Base-by-base conservation (phyloP, 225 moss, liverwort and hornwort genomes). In the Lunularia cruciata region DNA sequence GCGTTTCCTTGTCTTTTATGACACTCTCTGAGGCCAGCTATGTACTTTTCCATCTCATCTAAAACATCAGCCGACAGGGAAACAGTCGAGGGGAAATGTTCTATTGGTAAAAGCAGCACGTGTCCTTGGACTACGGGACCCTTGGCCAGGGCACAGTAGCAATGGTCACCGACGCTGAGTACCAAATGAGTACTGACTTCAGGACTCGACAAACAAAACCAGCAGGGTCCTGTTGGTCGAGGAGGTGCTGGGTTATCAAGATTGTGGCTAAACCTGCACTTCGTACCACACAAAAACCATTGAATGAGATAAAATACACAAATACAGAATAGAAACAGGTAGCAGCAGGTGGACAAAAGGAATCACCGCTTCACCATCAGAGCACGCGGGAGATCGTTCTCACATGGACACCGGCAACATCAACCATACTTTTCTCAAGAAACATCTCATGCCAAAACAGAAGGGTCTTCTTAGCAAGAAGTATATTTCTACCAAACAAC, bases 181-280 rank as follows among this genome's bases (percentile, higher is more conserved):
- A 98, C 93, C 48, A 98, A 71, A 67, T 98, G 98, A 10, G 88
- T 87, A 16, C 85, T 86, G 32, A 98, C 89, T 63, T 86, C 87
- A 8, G 98, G 89, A 59, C 88, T 93, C 34, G 98, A 93, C n/a
- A 98, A 88, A 82, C 98, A 98, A 78, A 98, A 98, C 98, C 98
- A 98, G 80, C 98, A 98, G 46, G 98, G 93, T 43, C 86, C 89
- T 35, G 89, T 77, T 20, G 91, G 75, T 52, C 89, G 83, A 26
- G 87, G 88, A 60, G 88, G 83, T 77, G 77, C 76, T 71, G 89
- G 89, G 56, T 83, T 80, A 65, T 98, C 91, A 55, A 98, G 69
- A 48, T 81, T 84, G 77, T 98, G 98, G 68, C 89, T 98, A 67
- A 88, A 95, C 77, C 90, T 95, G 67, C 34, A 49, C 72, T 16